Conservation (phyloP, 495 filamentous ascomycete genomes). For the Talaromyces proteolyticus region DNA sequence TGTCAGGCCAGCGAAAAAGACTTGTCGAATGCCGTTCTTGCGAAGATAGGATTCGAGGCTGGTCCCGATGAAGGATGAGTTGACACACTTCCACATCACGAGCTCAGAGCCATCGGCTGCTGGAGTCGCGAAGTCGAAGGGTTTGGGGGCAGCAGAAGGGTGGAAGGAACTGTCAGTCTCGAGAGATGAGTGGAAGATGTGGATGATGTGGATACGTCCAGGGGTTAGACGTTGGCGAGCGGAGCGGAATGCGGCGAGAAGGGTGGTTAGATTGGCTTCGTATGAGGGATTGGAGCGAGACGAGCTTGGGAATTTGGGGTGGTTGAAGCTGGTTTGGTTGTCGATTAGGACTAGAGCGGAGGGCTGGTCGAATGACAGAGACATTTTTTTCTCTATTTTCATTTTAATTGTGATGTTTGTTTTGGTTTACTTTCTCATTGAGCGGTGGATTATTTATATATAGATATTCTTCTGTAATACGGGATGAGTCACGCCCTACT, state of each 20-base stretch:
- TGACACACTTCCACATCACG: conserved; percentile 40
- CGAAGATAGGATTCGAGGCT: conserved; percentile 32
- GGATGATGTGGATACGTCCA: conserved; percentile 28
- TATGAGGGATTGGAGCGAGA: conserved; percentile 39
- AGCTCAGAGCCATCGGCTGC: conserved; percentile 32
- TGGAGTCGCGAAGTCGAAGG: conserved; percentile 32
- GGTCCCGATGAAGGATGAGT: conserved; percentile 43
- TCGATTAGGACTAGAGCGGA: conserved; percentile 55
- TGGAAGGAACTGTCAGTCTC: conserved; percentile 22
- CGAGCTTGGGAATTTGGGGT: conserved; percentile 37
- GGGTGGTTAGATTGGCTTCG: conserved; percentile 33
- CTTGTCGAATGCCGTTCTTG: conserved; percentile 24
- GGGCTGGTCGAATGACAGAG: conserved; percentile 18
- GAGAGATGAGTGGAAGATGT: conserved; percentile 41
- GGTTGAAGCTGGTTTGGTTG: conserved; percentile 46
- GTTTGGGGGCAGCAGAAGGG: conserved; percentile 21
- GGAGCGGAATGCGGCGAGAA: conserved; percentile 35
- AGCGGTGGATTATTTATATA: no score
- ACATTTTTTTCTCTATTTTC: not conserved
- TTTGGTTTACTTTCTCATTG: not conserved
- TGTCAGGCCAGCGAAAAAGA: conserved; percentile 38
- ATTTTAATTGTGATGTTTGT: not conserved
- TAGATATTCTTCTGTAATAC: no score
- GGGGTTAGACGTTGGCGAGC: conserved; percentile 13
- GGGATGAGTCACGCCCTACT: no score